Percentiles rank a stretch among this genome's conserved stretches.
These are phyloP conservation scores for Aureobasidium leucospermi DNA, from an alignment of 2,329 filamentous ascomycete species.

Conservation along the genomic window DNA sequence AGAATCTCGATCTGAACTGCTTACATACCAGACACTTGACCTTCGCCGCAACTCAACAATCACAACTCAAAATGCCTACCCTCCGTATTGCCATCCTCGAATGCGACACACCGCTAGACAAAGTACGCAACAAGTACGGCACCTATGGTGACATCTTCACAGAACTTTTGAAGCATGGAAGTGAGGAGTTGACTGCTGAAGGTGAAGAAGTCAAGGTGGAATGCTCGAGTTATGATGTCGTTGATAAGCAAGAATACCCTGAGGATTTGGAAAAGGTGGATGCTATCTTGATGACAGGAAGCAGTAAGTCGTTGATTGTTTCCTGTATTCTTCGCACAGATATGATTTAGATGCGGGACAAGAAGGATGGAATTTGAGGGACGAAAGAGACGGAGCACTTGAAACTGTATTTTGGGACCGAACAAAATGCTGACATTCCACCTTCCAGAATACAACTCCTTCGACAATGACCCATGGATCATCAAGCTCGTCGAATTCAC, in stretches of 20 bases:
- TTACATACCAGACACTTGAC: background rate
- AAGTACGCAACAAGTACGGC: constrained; percentile 57
- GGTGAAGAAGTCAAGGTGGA: constrained; percentile 38
- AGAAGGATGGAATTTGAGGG: background rate
- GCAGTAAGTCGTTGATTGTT: constrained; percentile 23
- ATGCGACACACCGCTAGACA: constrained; percentile 68
- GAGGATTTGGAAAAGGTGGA: constrained; percentile 69
- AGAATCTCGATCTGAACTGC: background rate
- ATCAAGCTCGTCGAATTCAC: constrained; percentile 63
- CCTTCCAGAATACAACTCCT: constrained; percentile 58
- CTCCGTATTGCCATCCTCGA: constrained; percentile 81
- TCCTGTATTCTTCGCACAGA: background rate
- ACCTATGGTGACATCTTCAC: constrained; percentile 61
- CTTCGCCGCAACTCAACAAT: background rate
- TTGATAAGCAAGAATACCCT: constrained; percentile 58
- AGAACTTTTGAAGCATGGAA: constrained; percentile 44
- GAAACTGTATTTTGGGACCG: too few species aligned
- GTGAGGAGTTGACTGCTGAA: constrained; percentile 21
- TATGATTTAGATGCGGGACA: background rate
- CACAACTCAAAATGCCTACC: constrained; percentile 15
- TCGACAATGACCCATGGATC: constrained; percentile 70
- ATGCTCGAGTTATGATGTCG: constrained; percentile 63
- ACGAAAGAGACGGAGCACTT: background rate
- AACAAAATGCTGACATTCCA: background rate
- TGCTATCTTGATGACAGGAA: constrained; percentile 72